Percentiles rank a stretch among this genome's conserved stretches.
Evolutionary conservation across 306 rosid species (phyloP).

Genomic region (Gleditsia sinensis): DNA sequence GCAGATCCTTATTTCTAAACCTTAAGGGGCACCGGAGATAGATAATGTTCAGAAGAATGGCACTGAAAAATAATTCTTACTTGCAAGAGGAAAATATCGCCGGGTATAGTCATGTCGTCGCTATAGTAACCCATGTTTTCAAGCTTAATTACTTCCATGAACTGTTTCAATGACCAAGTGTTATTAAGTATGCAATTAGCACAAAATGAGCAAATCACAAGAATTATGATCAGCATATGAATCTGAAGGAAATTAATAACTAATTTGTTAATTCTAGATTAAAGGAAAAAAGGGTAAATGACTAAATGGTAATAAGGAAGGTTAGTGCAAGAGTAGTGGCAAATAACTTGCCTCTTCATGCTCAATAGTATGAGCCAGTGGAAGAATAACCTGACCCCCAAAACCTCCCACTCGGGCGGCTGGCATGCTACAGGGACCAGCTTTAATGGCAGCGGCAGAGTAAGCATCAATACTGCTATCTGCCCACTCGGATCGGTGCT

Average conservation of each 20-base stretch:
- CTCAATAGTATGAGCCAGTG: slow-evolving; percentile 92
- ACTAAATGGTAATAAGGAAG: background rate
- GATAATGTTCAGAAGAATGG: background rate
- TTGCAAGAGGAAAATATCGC: slow-evolving; percentile 93
- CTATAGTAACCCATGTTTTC: slow-evolving; percentile 93
- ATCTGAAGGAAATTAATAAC: background rate
- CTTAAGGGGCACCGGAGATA: background rate
- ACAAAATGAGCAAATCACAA: slow-evolving; percentile 14
- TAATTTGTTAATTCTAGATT: background rate
- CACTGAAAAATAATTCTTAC: slow-evolving; percentile 47
- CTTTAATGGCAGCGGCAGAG: slow-evolving; percentile 90
- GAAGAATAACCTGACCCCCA: slow-evolving; percentile 97
- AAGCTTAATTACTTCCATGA: slow-evolving; percentile 92
- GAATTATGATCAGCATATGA: background rate
- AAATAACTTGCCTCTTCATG: slow-evolving; percentile 85
- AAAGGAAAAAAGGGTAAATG: background rate
- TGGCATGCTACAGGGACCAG: slow-evolving; percentile 80
- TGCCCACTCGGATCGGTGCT: slow-evolving; percentile 99
- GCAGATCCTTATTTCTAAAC: background rate
- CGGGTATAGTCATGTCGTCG: slow-evolving; percentile 87
- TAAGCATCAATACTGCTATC: slow-evolving; percentile 97
- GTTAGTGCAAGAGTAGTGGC: background rate
- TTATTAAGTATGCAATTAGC: background rate
- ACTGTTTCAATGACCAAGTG: slow-evolving; percentile 54
- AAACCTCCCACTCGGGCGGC: slow-evolving; percentile 68